Evolutionary conservation across 371 early-diverging fungal species (phyloP), one percentile per base, ranked within the genome.

Genomic region (Neoconidiobolus thromboides): DNA sequence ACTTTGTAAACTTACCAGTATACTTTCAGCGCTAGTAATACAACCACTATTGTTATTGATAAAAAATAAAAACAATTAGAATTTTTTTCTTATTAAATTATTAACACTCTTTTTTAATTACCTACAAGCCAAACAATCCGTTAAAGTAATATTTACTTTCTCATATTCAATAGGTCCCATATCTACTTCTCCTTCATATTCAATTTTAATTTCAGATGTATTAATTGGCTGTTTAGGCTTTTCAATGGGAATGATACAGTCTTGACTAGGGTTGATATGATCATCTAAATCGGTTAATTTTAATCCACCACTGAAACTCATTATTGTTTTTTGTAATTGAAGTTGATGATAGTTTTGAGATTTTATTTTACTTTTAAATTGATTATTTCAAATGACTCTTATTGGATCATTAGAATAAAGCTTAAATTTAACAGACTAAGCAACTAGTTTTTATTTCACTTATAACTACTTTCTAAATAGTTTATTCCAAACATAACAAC

Each of bases 61-160:
- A 2, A 54, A 53, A 57, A 44, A 62, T 36, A 2, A 51, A 10
- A 44, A 44, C 5, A 58, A 43, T 46, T 42, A 6, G 0, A 26
- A 9, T 5, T 10, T 15, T 14, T 47, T 41, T 38, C 55, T 26
- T 26, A 26, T 26, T 26, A 26, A 26, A 26, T 26, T 26, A 26
- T 26, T 26, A 26, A 26, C 0, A 26, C 26, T 41, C 12, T 48
- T 10, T 49, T 41, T 44, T 3, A 51, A 44, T 51, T 74, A 86
- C 89, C 87, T 91, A 85, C 98, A 97, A 2, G 98, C 96, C 37
- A 97, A 75, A 67, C 98, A 97, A 73, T 97, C 98, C 65, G 92
- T 89, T 40, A 97, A 69, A 9, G 85, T 79, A 48, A 96, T 91
- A 2, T 77, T 73, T 0, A 94, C 95, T 1, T 82, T 75, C 66